Evolutionary conservation across 331 rosid species (phyloP).

Genomic region (Quercus phellos): DNA sequence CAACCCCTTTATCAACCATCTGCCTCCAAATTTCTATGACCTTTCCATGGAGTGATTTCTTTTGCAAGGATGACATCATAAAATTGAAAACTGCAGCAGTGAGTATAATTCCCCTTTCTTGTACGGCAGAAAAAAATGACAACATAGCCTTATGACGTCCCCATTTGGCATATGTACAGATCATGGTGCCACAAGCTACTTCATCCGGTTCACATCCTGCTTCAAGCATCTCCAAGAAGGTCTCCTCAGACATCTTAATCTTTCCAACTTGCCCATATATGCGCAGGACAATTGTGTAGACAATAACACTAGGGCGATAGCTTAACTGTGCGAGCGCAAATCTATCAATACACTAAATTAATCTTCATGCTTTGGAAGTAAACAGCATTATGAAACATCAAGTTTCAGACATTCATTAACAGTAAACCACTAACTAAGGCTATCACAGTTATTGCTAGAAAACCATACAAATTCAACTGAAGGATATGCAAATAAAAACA

Average conservation of each 20-base stretch:
- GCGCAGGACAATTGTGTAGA: constrained; percentile 77
- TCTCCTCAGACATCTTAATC: constrained; percentile 76
- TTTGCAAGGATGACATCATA: constrained; percentile 96
- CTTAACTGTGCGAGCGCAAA: constrained; percentile 73
- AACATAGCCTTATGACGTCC: constrained; percentile 86
- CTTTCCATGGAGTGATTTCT: constrained; percentile 67
- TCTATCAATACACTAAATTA: constrained; percentile 46
- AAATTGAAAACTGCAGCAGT: constrained; percentile 79
- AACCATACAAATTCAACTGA: not conserved
- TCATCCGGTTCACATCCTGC: constrained; percentile 83
- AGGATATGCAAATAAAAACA: no score
- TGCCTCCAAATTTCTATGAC: constrained; percentile 68
- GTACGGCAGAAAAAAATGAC: constrained; percentile 77
- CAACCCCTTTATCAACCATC: constrained; percentile 50
- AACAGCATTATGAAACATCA: not conserved
- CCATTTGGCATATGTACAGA: constrained; percentile 95
- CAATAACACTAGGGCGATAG: constrained; percentile 79
- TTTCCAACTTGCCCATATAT: constrained; percentile 85
- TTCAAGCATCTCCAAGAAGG: constrained; percentile 96
- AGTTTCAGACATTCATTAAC: not conserved
- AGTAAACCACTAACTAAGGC: not conserved
- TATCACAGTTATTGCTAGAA: not conserved
- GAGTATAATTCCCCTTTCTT: constrained; percentile 52
- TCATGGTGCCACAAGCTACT: constrained; percentile 94
- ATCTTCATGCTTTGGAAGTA: constrained; percentile 24